phyloP scores from a whole-genome alignment of 1,284 basidiomycete genomes.

The Trametes polyzona region DNA sequence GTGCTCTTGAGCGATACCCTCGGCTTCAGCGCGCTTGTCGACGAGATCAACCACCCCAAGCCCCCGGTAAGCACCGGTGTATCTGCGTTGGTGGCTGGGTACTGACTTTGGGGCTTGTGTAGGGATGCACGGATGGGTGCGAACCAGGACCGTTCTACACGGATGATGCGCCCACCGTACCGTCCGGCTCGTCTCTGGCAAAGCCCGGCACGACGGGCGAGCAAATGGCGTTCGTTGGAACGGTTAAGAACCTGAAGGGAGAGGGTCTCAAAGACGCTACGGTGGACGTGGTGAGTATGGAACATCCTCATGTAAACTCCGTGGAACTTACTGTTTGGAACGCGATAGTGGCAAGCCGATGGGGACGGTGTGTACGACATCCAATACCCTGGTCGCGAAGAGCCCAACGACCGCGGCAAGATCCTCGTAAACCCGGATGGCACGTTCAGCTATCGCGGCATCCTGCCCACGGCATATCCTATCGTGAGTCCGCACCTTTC shows the following conservation, averaged over 20 bases:
- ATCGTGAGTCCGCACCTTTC: conserved; percentile 34
- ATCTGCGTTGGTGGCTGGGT: neutral
- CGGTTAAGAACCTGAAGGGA: conserved; percentile 41
- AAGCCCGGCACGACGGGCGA: conserved; percentile 39
- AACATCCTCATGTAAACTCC: neutral
- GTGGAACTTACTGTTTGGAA: neutral
- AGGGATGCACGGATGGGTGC: conserved; percentile 44
- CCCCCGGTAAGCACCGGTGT: conserved; percentile 32
- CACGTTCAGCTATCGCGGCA: conserved; percentile 41
- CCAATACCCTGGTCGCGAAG: conserved; percentile 40
- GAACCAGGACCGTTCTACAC: conserved; percentile 46
- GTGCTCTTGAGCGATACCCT: conserved; percentile 47
- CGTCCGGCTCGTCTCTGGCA: conserved; percentile 42
- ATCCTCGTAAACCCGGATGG: conserved; percentile 41
- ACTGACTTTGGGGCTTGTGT: neutral
- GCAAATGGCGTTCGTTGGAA: conserved; percentile 41
- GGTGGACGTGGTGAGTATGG: conserved; percentile 39
- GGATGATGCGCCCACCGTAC: conserved; percentile 40
- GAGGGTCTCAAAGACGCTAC: conserved; percentile 39
- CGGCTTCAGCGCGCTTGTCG: conserved; percentile 44
- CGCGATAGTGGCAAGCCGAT: conserved; percentile 46
- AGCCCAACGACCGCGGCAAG: conserved; percentile 43
- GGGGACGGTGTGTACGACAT: conserved; percentile 47
- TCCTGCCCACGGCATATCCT: conserved; percentile 42
- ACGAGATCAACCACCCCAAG: conserved; percentile 44